These are phyloP conservation scores for Stentor roeselii DNA, from an alignment of 73 alveolate genomes.

Conservation along the genomic window DNA sequence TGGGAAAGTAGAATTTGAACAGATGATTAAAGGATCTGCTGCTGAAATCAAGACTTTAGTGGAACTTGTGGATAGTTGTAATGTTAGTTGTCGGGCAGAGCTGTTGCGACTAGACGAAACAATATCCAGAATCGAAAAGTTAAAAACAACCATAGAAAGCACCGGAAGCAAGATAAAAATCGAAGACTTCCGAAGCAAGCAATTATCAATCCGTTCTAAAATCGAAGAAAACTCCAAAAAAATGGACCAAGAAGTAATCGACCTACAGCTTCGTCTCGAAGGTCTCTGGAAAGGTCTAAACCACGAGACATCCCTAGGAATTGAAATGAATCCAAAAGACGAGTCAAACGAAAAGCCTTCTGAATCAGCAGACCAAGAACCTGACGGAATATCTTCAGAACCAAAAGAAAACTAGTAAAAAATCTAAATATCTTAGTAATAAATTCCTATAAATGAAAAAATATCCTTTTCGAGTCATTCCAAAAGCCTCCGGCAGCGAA, in stretches of 20 bases:
- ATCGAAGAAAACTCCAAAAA: background rate
- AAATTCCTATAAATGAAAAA: background rate
- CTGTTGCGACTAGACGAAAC: background rate
- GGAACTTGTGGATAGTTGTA: background rate
- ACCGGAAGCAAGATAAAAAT: background rate
- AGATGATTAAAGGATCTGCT: background rate
- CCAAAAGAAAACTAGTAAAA: too few species aligned
- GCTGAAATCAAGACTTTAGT: background rate
- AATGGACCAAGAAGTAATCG: background rate
- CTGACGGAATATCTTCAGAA: too few species aligned
- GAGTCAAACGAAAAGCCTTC: too few species aligned
- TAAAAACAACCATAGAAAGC: background rate
- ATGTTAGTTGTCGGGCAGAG: background rate
- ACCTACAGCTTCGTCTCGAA: background rate
- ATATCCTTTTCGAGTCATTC: too few species aligned
- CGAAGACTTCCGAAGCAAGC: background rate
- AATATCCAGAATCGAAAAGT: background rate
- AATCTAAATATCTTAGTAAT: too few species aligned
- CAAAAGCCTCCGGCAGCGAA: background rate
- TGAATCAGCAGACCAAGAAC: too few species aligned
- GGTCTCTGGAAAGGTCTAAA: slow-evolving; percentile 4
- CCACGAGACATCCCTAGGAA: background rate
- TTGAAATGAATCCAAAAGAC: background rate
- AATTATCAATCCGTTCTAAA: background rate
- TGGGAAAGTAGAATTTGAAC: background rate